These are phyloP conservation scores for Flagelloscypha sp. DNA, from an alignment of 768 basidiomycete species.

Conservation along the genomic window DNA sequence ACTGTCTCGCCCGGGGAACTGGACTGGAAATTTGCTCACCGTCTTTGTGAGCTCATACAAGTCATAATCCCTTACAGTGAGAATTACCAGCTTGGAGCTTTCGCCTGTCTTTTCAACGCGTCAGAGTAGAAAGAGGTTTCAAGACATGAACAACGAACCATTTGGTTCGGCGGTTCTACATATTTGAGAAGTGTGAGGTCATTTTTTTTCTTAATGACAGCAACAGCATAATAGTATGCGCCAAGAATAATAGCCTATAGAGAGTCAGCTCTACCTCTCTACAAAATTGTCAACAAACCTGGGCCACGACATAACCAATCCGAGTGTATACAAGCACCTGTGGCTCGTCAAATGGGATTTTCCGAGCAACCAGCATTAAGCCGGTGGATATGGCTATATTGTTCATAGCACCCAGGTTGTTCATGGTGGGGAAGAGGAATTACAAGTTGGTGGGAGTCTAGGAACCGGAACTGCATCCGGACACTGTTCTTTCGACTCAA, in stretches of 20 bases:
- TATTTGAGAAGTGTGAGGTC: conserved; percentile 72
- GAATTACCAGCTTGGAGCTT: conserved; percentile 47
- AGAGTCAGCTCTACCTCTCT: background rate
- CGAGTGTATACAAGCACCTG: conserved; percentile 53
- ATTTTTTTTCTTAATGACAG: conserved; percentile 64
- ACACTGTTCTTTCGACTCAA: conserved; percentile 6
- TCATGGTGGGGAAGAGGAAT: too few relatives aligned
- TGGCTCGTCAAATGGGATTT: conserved; percentile 63
- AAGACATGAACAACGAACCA: conserved; percentile 30
- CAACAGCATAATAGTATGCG: conserved; percentile 2
- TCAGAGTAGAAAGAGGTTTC: background rate
- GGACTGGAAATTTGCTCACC: conserved; percentile 18
- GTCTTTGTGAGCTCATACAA: conserved; percentile 53
- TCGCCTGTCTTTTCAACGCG: conserved; percentile 28
- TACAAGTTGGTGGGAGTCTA: too few relatives aligned
- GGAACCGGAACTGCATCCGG: too few relatives aligned
- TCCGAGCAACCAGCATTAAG: conserved; percentile 65
- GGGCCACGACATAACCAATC: conserved; percentile 51
- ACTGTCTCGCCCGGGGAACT: conserved; percentile 11
- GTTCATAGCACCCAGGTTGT: too few relatives aligned
- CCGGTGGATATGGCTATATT: too few relatives aligned
- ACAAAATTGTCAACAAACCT: conserved; percentile 19
- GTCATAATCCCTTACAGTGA: conserved; percentile 64
- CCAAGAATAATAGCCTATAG: too few relatives aligned
- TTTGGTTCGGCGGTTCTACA: conserved; percentile 47